These are phyloP conservation scores for Cercophora scortea DNA, from an alignment of 495 filamentous ascomycete genomes.

Conservation along the genomic window DNA sequence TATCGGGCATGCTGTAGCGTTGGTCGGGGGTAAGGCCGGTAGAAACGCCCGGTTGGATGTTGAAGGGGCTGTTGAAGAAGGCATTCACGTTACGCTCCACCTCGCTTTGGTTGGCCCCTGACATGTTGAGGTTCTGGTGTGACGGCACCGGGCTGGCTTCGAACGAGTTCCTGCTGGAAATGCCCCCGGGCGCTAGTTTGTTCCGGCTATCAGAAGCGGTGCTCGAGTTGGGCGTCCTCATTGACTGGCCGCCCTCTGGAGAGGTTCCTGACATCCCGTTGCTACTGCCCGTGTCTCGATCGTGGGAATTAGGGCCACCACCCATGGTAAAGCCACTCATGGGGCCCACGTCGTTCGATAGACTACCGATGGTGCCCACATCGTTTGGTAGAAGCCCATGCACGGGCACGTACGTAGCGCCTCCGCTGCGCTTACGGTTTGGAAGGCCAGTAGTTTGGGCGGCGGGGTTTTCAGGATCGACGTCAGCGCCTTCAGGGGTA, in stretches of 20 bases:
- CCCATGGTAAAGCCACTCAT: too few species aligned
- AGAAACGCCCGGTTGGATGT: slow-evolving; percentile 10
- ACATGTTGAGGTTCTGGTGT: slow-evolving; percentile 23
- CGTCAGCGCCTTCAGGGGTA: slow-evolving; percentile 20
- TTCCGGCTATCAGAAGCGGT: slow-evolving; percentile 32
- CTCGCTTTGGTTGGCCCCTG: slow-evolving; percentile 18
- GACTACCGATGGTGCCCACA: background rate
- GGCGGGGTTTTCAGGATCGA: slow-evolving; percentile 12
- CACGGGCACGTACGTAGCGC: slow-evolving; percentile 14
- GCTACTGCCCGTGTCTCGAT: slow-evolving; percentile 13
- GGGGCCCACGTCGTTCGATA: background rate
- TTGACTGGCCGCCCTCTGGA: slow-evolving; percentile 31
- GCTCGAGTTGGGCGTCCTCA: slow-evolving; percentile 47
- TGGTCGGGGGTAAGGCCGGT: slow-evolving; percentile 24
- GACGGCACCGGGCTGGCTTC: slow-evolving; percentile 35
- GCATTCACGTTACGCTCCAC: slow-evolving; percentile 19
- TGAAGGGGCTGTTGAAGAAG: slow-evolving; percentile 18
- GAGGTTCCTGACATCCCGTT: slow-evolving; percentile 34
- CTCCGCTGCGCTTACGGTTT: slow-evolving; percentile 21
- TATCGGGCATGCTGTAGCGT: slow-evolving; percentile 1
- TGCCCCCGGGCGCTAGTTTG: slow-evolving; percentile 15
- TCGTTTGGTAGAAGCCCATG: slow-evolving; percentile 19
- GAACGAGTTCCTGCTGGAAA: slow-evolving; percentile 35
- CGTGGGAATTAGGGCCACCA: background rate
- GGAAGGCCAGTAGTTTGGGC: slow-evolving; percentile 16